phyloP scores from a whole-genome alignment of 371 early-diverging fungal species.

The Chytridium lagenaria region DNA sequence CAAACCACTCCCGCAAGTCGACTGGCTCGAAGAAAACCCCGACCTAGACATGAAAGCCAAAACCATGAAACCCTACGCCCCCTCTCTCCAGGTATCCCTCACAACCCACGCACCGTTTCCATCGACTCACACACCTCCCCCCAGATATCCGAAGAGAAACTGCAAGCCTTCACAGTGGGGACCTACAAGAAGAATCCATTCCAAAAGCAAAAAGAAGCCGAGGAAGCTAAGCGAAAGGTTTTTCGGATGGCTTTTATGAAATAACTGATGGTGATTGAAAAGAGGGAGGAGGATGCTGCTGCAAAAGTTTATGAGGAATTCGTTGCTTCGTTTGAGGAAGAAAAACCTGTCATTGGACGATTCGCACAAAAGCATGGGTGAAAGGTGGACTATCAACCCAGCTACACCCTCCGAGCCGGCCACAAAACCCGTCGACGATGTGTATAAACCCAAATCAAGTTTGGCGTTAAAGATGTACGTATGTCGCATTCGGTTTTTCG shows the following conservation, averaged over 20 bases:
- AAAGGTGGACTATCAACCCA: conserved; percentile 66
- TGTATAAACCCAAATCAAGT: conserved; percentile 56
- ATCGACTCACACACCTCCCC: neutral
- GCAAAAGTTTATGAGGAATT: conserved; percentile 84
- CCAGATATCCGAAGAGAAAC: conserved; percentile 52
- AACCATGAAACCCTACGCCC: conserved; percentile 5
- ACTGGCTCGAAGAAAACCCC: conserved; percentile 4
- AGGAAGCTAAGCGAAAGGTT: conserved; percentile 74
- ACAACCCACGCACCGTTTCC: too few relatives aligned
- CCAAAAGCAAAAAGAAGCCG: conserved; percentile 78
- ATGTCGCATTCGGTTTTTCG: too few relatives aligned
- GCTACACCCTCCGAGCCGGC: conserved; percentile 46
- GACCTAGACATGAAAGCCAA: conserved; percentile 2
- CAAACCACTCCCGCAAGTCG: neutral
- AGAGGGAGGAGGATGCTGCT: conserved; percentile 67
- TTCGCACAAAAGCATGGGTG: conserved; percentile 61
- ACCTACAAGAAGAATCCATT: conserved; percentile 71
- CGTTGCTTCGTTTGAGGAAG: conserved; percentile 83
- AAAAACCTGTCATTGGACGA: conserved; percentile 29
- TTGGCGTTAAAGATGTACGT: conserved; percentile 20
- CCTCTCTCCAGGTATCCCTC: neutral
- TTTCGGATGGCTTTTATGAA: neutral
- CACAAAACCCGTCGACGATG: conserved; percentile 38
- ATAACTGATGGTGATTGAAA: neutral
- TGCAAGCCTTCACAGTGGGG: conserved; percentile 73